phyloP scores from a whole-genome alignment of 306 rosid species.

The Acmispon strigosus region DNA sequence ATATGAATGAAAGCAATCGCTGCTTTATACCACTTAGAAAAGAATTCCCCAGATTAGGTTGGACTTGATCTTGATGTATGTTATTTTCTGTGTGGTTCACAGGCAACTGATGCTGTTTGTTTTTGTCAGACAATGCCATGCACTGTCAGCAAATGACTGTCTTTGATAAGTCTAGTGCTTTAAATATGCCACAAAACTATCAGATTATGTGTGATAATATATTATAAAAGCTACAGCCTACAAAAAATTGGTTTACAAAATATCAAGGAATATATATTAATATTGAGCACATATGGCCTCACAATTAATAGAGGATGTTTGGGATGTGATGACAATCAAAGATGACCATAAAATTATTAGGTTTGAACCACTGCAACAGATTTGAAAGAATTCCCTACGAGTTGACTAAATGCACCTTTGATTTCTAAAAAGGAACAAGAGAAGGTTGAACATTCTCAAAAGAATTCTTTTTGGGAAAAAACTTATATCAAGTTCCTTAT shows the following conservation, averaged over 20 bases:
- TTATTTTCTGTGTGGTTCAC: constrained; percentile 53
- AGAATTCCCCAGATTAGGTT: constrained; percentile 36
- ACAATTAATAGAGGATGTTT: background rate
- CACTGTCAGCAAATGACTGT: constrained; percentile 45
- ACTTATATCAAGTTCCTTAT: too few species aligned
- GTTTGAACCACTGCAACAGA: background rate
- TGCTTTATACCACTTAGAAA: constrained; percentile 88
- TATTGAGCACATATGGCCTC: background rate
- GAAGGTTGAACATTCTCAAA: background rate
- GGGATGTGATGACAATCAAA: constrained; percentile 1
- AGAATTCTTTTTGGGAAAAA: background rate
- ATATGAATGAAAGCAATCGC: constrained; percentile 89
- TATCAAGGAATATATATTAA: background rate
- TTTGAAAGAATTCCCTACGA: background rate
- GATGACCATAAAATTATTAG: constrained; percentile 11
- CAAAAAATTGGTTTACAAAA: background rate
- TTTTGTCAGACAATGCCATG: constrained; percentile 39
- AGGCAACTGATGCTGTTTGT: constrained; percentile 36
- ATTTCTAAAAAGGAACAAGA: background rate
- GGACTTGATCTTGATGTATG: constrained; percentile 39
- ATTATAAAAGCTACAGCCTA: background rate
- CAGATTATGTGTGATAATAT: background rate
- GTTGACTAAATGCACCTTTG: background rate
- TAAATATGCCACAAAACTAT: constrained; percentile 20
- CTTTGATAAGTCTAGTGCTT: constrained; percentile 25